Conservation (phyloP, 176 grass and related monocot genomes). For the Oryza rufipogon region DNA sequence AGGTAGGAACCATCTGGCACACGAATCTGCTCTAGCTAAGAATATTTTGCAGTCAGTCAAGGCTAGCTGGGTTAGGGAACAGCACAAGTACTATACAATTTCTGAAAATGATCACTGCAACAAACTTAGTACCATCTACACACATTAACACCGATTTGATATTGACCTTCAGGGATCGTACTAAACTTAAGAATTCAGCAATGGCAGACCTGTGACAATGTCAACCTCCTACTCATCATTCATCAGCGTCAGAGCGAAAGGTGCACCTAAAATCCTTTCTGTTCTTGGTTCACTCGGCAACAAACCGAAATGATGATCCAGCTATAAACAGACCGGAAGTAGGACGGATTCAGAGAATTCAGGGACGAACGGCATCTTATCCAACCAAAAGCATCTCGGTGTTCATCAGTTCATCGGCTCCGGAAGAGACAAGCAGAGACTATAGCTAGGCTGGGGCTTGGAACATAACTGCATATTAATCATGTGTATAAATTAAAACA, state of each 20-base stretch:
- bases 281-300: neutral
- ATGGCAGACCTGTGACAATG: neutral
- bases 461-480: slow-evolving; percentile 8
- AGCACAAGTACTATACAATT: neutral
- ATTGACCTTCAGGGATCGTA: neutral
- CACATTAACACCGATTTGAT: neutral
- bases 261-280: slow-evolving; percentile 2
- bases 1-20: slow-evolving; percentile 1
- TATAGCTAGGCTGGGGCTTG: slow-evolving; percentile 31
- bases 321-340: neutral
- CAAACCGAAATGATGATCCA: neutral
- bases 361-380: neutral
- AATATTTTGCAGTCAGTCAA: neutral
- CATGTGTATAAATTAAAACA: slow-evolving; percentile 23
- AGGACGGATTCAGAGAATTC: slow-evolving; percentile 30
- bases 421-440: slow-evolving; percentile 39
- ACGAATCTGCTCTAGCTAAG: neutral
- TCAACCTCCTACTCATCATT: neutral
- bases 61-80: neutral
- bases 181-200: neutral
- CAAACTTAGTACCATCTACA: neutral
- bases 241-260: slow-evolving; percentile 11
- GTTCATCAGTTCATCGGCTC: neutral
- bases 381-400: slow-evolving; percentile 18
- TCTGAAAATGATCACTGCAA: neutral